Base-by-base conservation (phyloP, 352 stramenopile genomes). In the Pythium dissimile region DNA sequence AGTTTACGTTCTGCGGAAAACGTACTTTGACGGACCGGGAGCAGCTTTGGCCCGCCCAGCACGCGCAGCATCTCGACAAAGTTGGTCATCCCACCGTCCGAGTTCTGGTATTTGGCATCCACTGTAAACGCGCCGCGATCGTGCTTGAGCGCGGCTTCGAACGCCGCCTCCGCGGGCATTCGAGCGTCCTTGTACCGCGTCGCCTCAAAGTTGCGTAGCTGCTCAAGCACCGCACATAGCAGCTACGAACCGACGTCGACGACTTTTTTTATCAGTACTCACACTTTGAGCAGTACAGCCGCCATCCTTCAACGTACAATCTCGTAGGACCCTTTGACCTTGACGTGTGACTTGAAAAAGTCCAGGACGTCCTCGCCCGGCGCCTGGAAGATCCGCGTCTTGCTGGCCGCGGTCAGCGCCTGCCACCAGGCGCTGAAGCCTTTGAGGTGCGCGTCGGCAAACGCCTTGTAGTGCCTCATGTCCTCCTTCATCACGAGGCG, bases 141-240 rank as follows among this genome's bases (percentile, higher is more conserved):
- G 50, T 88, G 62, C 73, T 84, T 45, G 2, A 62, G 31, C 24
- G 37, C 69, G 13, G 79, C 58, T 48, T 95, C 84, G 49, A 90
- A 88, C 20, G 61, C 60, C 2, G 93, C 63, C 61, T 98, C 92
- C 4, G 71, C 66, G 7, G 67, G 54, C 23, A 84, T 80, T 42
- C 88, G 74, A 18, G 86, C 89, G 71, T 98, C 94, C 5, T 73
- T 74, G 71, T 97, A 98, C 11, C 83, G 77, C 11, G 94, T 98
- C 5, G 91, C 62, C 4, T 81, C 51, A 64, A 98, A 98, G 55
- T 98, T 81, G 7, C 89, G 84, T n/a, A 98, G 76, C 62, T 97
- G 90, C 66, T 98, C 92, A 42, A 94, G 71, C 31, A 97, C 87
- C 8, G 86, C 78, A 60, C 81, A 94, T 24, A 98, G 75, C 3